A percentile compares a stretch with the other conserved stretches of the same genome.
Evolutionary conservation across 139 green algal species (phyloP).

Genomic region (Spirogloea muscicola): DNA sequence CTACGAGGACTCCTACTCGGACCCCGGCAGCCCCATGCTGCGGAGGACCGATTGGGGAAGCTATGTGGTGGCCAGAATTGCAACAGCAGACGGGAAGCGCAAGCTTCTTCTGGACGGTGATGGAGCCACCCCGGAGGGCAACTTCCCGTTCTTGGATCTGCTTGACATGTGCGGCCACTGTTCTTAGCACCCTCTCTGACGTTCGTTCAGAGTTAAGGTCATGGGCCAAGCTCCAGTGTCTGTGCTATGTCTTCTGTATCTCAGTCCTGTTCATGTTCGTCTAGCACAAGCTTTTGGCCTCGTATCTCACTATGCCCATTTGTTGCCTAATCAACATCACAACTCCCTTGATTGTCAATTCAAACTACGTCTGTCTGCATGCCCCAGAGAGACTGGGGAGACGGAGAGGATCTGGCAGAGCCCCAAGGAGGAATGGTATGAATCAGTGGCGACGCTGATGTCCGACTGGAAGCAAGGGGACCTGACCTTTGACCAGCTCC

Average conservation of each 20-base stretch:
- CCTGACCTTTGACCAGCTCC: slow-evolving; percentile 11
- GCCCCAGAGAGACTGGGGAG: slow-evolving; percentile 57
- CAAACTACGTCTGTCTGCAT: neutral
- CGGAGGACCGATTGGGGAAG: slow-evolving; percentile 67
- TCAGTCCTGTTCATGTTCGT: no score
- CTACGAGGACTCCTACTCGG: slow-evolving; percentile 92
- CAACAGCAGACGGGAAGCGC: slow-evolving; percentile 28
- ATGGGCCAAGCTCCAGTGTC: no score
- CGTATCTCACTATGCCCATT: no score
- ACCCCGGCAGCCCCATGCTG: slow-evolving; percentile 77
- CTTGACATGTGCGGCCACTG: no score
- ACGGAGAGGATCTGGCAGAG: slow-evolving; percentile 82
- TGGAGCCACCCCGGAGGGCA: slow-evolving; percentile 78
- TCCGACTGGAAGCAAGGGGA: slow-evolving; percentile 45
- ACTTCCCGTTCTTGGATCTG: slow-evolving; percentile 88
- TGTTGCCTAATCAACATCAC: no score
- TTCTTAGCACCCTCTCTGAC: no score
- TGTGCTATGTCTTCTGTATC: no score
- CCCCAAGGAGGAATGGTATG: slow-evolving; percentile 50
- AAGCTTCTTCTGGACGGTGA: slow-evolving; percentile 75
- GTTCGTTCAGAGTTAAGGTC: no score
- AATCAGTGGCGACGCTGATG: slow-evolving; percentile 69
- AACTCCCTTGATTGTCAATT: no score
- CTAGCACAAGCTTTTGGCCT: no score
- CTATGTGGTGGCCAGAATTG: slow-evolving; percentile 74